Conservation (phyloP, 352 stramenopile genomes). For the Phytophthora syringae region DNA sequence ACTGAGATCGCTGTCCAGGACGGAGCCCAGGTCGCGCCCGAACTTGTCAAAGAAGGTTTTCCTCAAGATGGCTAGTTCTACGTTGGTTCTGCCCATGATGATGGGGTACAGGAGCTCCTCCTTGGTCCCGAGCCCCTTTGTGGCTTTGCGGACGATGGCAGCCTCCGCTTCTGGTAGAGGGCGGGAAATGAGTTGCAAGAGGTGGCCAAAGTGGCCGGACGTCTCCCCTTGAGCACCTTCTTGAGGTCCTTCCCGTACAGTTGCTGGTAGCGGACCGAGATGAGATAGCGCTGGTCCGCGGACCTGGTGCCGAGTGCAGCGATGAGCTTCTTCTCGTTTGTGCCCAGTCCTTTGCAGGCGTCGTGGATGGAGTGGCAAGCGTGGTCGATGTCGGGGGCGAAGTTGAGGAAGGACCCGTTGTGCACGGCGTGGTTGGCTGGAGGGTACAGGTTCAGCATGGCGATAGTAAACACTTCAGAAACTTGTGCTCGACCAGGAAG, state of each 20-base stretch:
- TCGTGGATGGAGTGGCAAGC: constrained; percentile 61
- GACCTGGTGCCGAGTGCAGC: constrained; percentile 61
- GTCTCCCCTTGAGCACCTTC: constrained; percentile 70
- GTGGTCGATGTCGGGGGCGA: constrained; percentile 55
- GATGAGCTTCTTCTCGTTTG: constrained; percentile 59
- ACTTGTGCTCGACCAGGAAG: no score
- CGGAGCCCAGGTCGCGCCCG: constrained; percentile 62
- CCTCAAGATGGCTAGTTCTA: constrained; percentile 80
- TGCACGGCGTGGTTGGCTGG: constrained; percentile 67
- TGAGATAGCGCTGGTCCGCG: constrained; percentile 65
- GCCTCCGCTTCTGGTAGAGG: constrained; percentile 73
- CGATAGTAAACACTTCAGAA: no score
- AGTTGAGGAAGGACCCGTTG: constrained; percentile 52
- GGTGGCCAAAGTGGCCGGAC: constrained; percentile 66
- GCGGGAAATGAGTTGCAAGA: constrained; percentile 60
- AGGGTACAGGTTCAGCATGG: constrained; percentile 87
- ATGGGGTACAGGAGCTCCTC: constrained; percentile 78
- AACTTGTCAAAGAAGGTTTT: constrained; percentile 78
- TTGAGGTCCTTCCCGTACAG: constrained; percentile 66
- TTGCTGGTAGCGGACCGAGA: constrained; percentile 70
- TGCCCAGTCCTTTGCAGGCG: constrained; percentile 72
- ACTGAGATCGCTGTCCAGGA: constrained; percentile 63
- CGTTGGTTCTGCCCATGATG: constrained; percentile 70
- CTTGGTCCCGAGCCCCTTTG: constrained; percentile 70
- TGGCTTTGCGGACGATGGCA: constrained; percentile 64